Percentiles rank a stretch among this genome's conserved stretches.
These are phyloP conservation scores for Oryza rufipogon DNA, from an alignment of 176 grass and related monocot species.

Conservation along the genomic window DNA sequence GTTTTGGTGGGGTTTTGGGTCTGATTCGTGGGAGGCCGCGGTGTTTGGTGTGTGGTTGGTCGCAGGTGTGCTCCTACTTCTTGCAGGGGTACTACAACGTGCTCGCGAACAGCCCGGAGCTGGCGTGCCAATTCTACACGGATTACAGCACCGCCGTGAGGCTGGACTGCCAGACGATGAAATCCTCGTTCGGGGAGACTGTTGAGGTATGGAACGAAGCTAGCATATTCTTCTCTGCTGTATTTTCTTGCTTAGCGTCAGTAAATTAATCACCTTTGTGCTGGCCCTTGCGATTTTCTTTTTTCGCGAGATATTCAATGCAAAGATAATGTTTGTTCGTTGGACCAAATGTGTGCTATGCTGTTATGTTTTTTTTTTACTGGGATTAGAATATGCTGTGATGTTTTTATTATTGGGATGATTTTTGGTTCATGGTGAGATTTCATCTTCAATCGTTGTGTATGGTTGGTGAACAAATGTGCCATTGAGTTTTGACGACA, in stretches of 20 bases:
- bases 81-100: constrained; percentile 64
- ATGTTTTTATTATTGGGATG: not conserved
- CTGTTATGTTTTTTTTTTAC: not conserved
- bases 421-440: constrained; percentile 16
- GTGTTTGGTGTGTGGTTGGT: not conserved
- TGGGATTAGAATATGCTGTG: too few species aligned
- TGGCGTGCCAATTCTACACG: constrained; percentile 59
- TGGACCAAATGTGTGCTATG: not conserved
- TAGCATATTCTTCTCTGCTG: not conserved
- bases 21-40: constrained; percentile 7
- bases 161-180: constrained; percentile 48
- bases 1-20: constrained; percentile 35
- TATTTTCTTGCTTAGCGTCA: not conserved
- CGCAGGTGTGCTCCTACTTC: constrained; percentile 68
- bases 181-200: constrained; percentile 47
- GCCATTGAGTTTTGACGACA: not conserved
- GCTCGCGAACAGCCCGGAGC: constrained; percentile 51
- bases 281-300: not conserved
- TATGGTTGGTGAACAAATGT: not conserved
- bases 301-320: not conserved
- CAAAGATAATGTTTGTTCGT: not conserved
- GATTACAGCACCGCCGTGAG: constrained; percentile 53
- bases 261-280: not conserved
- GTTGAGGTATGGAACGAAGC: constrained; percentile 35
- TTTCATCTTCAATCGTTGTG: not conserved